phyloP scores from a whole-genome alignment of 257 asterid genomes.

The Plantago major region DNA sequence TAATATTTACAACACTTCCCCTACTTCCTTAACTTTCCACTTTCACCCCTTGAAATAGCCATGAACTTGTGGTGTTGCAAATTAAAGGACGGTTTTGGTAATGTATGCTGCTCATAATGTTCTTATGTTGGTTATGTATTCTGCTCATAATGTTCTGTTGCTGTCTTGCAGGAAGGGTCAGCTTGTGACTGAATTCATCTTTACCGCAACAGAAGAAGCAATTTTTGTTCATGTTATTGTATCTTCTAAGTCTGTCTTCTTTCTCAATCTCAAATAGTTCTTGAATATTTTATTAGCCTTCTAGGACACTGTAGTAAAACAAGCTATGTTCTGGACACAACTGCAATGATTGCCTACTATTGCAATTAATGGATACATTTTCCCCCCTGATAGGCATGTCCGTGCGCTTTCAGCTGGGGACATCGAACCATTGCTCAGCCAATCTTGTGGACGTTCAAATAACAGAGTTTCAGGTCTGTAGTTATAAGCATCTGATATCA shows the following conservation, averaged over 20 bases:
- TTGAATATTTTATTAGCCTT: slow-evolving; percentile 14
- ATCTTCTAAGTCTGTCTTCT: slow-evolving; percentile 70
- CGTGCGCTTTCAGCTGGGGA: slow-evolving; percentile 81
- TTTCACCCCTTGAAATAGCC: slow-evolving; percentile 1
- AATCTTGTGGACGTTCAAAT: slow-evolving; percentile 37
- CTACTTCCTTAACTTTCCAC: background rate
- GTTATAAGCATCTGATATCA: slow-evolving; percentile 3
- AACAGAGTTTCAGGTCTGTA: slow-evolving; percentile 65
- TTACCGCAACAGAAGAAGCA: slow-evolving; percentile 92
- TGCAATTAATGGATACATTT: background rate
- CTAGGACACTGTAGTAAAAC: background rate
- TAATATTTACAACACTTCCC: too few relatives aligned
- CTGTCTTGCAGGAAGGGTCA: slow-evolving; percentile 81
- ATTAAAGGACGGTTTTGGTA: background rate
- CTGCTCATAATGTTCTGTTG: slow-evolving; percentile 11
- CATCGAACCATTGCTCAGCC: slow-evolving; percentile 62
- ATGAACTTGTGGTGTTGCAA: slow-evolving; percentile 2
- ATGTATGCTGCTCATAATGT: background rate
- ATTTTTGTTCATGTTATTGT: slow-evolving; percentile 85
- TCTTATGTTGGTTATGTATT: background rate
- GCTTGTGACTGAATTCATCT: slow-evolving; percentile 90
- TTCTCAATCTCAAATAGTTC: slow-evolving; percentile 8
- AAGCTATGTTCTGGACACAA: background rate
- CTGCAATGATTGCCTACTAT: background rate
- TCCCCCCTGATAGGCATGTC: slow-evolving; percentile 58